Percentiles rank a stretch among this genome's conserved stretches.
Conservation (phyloP, 495 filamentous ascomycete species). For the Neurospora sp. region DNA sequence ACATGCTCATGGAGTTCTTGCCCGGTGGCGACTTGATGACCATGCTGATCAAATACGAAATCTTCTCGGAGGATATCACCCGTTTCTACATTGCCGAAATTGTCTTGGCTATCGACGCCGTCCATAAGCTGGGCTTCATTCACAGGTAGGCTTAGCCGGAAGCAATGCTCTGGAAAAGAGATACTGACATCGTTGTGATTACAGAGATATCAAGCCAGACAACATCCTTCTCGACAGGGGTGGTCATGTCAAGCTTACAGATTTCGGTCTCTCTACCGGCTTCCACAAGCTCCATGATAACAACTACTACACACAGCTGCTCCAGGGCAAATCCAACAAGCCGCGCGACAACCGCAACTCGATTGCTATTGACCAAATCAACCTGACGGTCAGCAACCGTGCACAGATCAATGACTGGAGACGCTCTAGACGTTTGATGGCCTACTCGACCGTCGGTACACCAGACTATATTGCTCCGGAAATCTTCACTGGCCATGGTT, state of each 20-base stretch:
- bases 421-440: constrained; percentile 87
- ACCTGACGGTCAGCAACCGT: constrained; percentile 94
- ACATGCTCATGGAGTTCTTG: constrained; percentile 99
- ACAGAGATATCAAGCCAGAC: constrained; percentile 96
- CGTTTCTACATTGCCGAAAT: constrained; percentile 99
- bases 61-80: constrained; percentile 97
- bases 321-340: constrained; percentile 69
- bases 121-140: constrained; percentile 96
- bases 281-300: constrained; percentile 98
- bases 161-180: background rate
- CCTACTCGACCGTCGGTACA: constrained; percentile 96
- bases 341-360: constrained; percentile 70
- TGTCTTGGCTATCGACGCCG: constrained; percentile 91
- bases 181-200: constrained; percentile 2
- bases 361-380: constrained; percentile 93
- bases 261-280: constrained; percentile 95
- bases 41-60: constrained; percentile 99
- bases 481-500: constrained; percentile 93
- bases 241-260: constrained; percentile 96
- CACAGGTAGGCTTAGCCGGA: constrained; percentile 57
- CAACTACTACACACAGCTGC: constrained; percentile 94
- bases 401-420: constrained; percentile 97
- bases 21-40: constrained; percentile 99
- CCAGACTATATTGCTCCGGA: constrained; percentile 98
- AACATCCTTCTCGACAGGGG: constrained; percentile 94